Evolutionary conservation across 1,139 yeast species (phyloP).

Genomic region (Suhomyces wounanorum): DNA sequence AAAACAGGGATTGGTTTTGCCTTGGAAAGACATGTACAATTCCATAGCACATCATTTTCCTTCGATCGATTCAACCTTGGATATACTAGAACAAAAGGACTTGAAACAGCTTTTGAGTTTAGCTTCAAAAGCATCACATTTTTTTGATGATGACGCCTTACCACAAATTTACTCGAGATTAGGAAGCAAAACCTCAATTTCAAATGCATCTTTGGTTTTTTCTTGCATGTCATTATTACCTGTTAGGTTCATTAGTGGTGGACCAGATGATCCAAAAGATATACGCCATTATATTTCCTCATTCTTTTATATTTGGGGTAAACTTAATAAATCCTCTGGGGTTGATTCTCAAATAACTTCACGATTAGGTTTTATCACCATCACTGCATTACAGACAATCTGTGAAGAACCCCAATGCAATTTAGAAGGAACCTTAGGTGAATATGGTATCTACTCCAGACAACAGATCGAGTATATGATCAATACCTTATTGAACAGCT

Average conservation of each 20-base stretch:
- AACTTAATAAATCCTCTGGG: conserved; percentile 56
- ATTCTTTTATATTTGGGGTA: conserved; percentile 73
- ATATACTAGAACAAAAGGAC: conserved; percentile 43
- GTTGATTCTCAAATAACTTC: conserved; percentile 70
- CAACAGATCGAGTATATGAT: conserved; percentile 62
- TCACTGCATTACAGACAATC: conserved; percentile 43
- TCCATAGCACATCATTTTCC: conserved; percentile 41
- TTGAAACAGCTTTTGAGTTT: conserved; percentile 44
- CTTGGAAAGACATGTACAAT: conserved; percentile 53
- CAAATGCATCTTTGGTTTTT: conserved; percentile 59
- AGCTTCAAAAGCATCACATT: conserved; percentile 50
- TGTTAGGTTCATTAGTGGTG: conserved; percentile 26
- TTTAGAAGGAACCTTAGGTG: conserved; percentile 19
- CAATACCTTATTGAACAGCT: conserved; percentile 56
- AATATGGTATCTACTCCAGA: conserved; percentile 62
- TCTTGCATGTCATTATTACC: conserved; percentile 63
- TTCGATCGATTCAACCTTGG: conserved; percentile 31
- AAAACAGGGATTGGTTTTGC: conserved; percentile 43
- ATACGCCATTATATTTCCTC: conserved; percentile 61
- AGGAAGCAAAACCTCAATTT: conserved; percentile 53
- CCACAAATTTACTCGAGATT: conserved; percentile 41
- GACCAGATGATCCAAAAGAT: conserved; percentile 34
- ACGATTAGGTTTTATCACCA: conserved; percentile 63
- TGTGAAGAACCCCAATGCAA: conserved; percentile 24
- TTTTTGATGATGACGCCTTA: conserved; percentile 41